phyloP scores from a whole-genome alignment of 345 rosid species.

The Atalantia buxifolia region DNA sequence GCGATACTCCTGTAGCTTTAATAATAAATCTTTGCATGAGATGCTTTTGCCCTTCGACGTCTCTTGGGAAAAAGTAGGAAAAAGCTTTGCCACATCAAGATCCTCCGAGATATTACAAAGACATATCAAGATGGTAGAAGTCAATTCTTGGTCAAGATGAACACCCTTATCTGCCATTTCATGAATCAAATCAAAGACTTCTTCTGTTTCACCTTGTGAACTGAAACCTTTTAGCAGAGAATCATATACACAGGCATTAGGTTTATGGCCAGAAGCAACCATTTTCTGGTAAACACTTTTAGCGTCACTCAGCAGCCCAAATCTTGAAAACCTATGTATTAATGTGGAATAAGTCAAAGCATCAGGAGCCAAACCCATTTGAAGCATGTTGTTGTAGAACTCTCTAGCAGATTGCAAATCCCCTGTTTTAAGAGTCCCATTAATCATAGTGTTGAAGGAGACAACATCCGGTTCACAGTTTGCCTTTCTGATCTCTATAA shows the following conservation, averaged over 20 bases:
- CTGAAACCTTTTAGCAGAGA: constrained; percentile 53
- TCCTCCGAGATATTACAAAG: constrained; percentile 40
- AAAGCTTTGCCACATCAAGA: constrained; percentile 26
- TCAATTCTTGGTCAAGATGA: constrained; percentile 42
- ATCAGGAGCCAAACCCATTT: constrained; percentile 51
- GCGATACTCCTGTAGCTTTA: constrained; percentile 17
- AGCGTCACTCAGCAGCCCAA: constrained; percentile 54
- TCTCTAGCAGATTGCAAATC: constrained; percentile 46
- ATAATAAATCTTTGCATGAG: constrained; percentile 31
- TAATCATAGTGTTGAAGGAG: constrained; percentile 57
- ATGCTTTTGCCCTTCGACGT: constrained; percentile 18
- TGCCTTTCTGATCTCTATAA: constrained; percentile 42
- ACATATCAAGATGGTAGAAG: constrained; percentile 48
- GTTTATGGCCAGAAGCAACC: constrained; percentile 52
- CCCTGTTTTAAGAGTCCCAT: constrained; percentile 56
- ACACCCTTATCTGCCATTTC: constrained; percentile 50
- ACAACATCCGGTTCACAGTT: constrained; percentile 34
- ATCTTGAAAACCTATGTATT: constrained; percentile 55
- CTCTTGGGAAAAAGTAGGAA: constrained; percentile 42
- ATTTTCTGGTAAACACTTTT: constrained; percentile 45
- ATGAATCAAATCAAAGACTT: constrained; percentile 39
- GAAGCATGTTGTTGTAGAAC: constrained; percentile 44
- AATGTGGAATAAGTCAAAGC: constrained; percentile 47
- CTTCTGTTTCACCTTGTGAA: constrained; percentile 44
- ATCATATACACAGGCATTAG: constrained; percentile 44